A percentile compares a stretch with the other conserved stretches of the same genome.
These are phyloP conservation scores for Annulohypoxylon truncatum DNA, from an alignment of 2,329 filamentous ascomycete genomes.

Conservation along the genomic window DNA sequence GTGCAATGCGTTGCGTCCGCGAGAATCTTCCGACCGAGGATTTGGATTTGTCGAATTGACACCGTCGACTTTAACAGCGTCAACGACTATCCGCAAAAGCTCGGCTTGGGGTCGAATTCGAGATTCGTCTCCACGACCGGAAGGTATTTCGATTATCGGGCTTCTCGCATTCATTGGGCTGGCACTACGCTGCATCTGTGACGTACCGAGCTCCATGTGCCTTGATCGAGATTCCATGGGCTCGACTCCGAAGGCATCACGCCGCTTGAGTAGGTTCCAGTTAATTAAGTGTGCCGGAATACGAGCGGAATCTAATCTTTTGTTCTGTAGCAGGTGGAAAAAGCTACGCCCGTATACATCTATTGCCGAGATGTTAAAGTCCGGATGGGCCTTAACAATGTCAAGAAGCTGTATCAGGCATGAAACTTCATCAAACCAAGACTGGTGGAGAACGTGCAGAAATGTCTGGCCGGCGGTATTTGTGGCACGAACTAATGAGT, in stretches of 20 bases:
- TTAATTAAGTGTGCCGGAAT: conserved; percentile 48
- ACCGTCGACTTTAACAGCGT: conserved; percentile 43
- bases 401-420: conserved; percentile 42
- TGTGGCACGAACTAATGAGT: conserved; percentile 46
- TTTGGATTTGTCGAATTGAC: conserved; percentile 41
- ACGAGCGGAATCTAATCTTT: conserved; percentile 28
- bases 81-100: conserved; percentile 54
- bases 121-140: conserved; percentile 36
- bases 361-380: conserved; percentile 45
- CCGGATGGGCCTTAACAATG: conserved; percentile 27
- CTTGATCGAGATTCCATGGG: conserved; percentile 39
- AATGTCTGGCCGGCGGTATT: conserved; percentile 50
- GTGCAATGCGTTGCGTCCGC: conserved; percentile 68
- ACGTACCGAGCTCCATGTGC: neutral
- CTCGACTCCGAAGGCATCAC: conserved; percentile 61
- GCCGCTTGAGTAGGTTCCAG: conserved; percentile 50
- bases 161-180: conserved; percentile 20
- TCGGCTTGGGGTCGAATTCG: conserved; percentile 47
- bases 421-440: conserved; percentile 46
- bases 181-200: conserved; percentile 23
- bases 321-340: conserved; percentile 50
- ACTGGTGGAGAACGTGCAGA: conserved; percentile 49
- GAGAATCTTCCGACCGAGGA: conserved; percentile 54
- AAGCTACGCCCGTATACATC: conserved; percentile 51
- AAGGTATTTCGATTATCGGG: conserved; percentile 41